Evolutionary conservation across 1,139 yeast species (phyloP).

Genomic region (Yamadazyma dushanensis): DNA sequence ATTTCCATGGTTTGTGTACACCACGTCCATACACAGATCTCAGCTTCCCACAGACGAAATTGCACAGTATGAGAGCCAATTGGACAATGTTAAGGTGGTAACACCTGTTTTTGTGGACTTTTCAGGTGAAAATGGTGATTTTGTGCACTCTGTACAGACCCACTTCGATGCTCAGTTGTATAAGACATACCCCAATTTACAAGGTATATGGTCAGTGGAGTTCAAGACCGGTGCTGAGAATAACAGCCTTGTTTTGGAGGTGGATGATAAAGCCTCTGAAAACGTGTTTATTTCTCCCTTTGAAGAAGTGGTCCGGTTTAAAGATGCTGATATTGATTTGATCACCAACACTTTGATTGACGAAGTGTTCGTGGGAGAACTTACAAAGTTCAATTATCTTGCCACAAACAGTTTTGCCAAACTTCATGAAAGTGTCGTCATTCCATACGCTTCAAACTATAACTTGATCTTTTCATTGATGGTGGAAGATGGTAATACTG

Average conservation of each 20-base stretch:
- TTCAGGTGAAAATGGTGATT: conserved; percentile 25
- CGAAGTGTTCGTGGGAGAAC: conserved; percentile 37
- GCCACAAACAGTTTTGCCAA: conserved; percentile 15
- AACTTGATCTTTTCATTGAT: conserved; percentile 65
- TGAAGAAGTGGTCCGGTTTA: conserved; percentile 28
- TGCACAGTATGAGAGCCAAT: conserved; percentile 34
- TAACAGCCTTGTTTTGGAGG: conserved; percentile 11
- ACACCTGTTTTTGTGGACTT: conserved; percentile 63
- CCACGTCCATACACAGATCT: conserved; percentile 78
- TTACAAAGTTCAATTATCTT: conserved; percentile 23
- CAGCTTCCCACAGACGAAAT: conserved; percentile 63
- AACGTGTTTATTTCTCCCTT: conserved; percentile 32
- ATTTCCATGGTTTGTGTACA: conserved; percentile 66
- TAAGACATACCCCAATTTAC: conserved; percentile 21
- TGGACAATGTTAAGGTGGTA: conserved; percentile 37
- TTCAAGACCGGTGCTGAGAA: conserved; percentile 18
- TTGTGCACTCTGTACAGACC: conserved; percentile 31
- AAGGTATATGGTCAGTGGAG: conserved; percentile 29
- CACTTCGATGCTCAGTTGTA: conserved; percentile 27
- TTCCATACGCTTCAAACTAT: conserved; percentile 61
- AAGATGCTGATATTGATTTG: conserved; percentile 28
- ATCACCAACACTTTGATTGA: conserved; percentile 34
- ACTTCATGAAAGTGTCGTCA: conserved; percentile 31
- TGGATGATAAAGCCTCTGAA: conserved; percentile 20
- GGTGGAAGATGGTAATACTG: conserved; percentile 39